Conservation (phyloP, 805 yeast species). For the Naumovozyma baii region DNA sequence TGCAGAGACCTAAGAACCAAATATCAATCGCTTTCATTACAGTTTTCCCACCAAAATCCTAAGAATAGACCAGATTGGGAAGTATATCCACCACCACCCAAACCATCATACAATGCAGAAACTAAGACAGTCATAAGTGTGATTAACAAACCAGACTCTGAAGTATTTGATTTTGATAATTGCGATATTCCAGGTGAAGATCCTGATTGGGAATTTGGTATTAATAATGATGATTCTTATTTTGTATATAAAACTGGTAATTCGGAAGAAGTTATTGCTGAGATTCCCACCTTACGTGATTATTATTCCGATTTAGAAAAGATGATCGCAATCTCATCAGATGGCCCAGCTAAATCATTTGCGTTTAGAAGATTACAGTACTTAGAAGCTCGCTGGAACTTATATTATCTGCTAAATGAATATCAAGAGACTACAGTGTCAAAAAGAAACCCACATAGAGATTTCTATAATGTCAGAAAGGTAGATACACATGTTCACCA, state of each 20-base stretch:
- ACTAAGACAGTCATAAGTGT: conserved; percentile 43
- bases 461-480: conserved; percentile 37
- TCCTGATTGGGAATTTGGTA: conserved; percentile 46
- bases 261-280: conserved; percentile 33
- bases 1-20: conserved; percentile 70
- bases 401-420: conserved; percentile 80
- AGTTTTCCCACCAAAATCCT: conserved; percentile 71
- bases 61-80: conserved; percentile 66
- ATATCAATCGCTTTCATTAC: conserved; percentile 64
- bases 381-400: conserved; percentile 92
- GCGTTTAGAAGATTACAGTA: conserved; percentile 90
- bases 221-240: conserved; percentile 58
- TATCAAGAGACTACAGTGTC: conserved; percentile 86
- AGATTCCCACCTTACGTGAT: conserved; percentile 77
- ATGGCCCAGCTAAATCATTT: conserved; percentile 94
- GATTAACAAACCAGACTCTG: conserved; percentile 33
- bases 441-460: conserved; percentile 92
- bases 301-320: conserved; percentile 76
- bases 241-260: conserved; percentile 41
- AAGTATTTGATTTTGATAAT: conserved; percentile 34
- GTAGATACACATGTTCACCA: conserved; percentile 89
- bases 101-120: conserved; percentile 68
- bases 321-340: conserved; percentile 67
- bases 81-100: conserved; percentile 89
- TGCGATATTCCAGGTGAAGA: conserved; percentile 37